phyloP scores from a whole-genome alignment of 768 basidiomycete species.

The Naganishia kalamii region DNA sequence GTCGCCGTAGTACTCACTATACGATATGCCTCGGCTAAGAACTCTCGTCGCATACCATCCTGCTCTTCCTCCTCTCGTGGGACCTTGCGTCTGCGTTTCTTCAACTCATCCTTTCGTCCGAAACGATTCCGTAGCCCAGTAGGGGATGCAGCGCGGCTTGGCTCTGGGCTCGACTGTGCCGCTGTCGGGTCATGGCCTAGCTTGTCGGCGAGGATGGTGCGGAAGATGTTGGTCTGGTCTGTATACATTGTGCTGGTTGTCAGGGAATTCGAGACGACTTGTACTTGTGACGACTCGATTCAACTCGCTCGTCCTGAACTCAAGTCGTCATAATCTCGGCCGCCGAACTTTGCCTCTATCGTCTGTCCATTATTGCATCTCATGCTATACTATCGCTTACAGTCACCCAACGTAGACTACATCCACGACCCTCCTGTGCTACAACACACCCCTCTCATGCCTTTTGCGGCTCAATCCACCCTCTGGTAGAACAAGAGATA shows the following conservation, averaged over 20 bases:
- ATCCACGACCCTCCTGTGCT: too few relatives aligned
- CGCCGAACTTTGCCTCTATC: too few relatives aligned
- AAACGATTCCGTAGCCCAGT: slow-evolving; percentile 22
- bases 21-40: slow-evolving; percentile 43
- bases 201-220: slow-evolving; percentile 20
- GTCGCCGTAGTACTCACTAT: slow-evolving; percentile 32
- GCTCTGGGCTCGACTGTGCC: neutral
- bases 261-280: too few relatives aligned
- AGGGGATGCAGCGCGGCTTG: slow-evolving; percentile 4
- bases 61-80: slow-evolving; percentile 21
- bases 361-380: too few relatives aligned
- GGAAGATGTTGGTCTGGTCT: slow-evolving; percentile 27
- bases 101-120: neutral
- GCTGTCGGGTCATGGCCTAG: neutral
- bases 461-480: slow-evolving; percentile 45
- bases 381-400: too few relatives aligned
- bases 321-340: too few relatives aligned
- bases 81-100: neutral
- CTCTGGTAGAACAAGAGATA: slow-evolving; percentile 81
- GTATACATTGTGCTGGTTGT: slow-evolving; percentile 26
- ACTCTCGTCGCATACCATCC: slow-evolving; percentile 26
- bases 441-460: too few relatives aligned
- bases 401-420: too few relatives aligned
- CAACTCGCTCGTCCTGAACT: too few relatives aligned
- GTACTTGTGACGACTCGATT: too few relatives aligned